Conservation (phyloP, 371 early-diverging fungal genomes). For the Apophysomyces trapeziformis region DNA sequence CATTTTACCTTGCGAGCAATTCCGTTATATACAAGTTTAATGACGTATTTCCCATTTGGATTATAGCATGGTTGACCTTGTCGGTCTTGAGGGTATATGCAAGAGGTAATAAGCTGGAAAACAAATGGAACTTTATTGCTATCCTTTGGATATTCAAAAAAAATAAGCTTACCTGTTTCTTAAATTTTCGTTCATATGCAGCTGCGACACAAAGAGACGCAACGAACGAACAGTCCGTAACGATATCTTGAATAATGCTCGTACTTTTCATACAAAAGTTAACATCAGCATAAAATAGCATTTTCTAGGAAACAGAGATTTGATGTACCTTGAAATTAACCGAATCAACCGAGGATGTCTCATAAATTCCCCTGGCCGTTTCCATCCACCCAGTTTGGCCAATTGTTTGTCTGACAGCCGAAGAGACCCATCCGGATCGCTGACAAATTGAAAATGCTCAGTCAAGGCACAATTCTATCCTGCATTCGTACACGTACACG, state of each 20-base stretch:
- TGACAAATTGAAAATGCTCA: conserved; percentile 7
- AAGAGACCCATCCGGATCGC: conserved; percentile 77
- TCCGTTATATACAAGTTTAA: conserved; percentile 86
- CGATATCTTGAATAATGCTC: conserved; percentile 78
- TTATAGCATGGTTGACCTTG: conserved; percentile 80
- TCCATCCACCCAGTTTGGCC: conserved; percentile 80
- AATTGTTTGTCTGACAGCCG: conserved; percentile 77
- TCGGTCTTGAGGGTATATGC: conserved; percentile 85
- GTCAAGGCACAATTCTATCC: not conserved
- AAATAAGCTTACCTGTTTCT: conserved; percentile 59
- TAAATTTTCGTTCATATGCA: conserved; percentile 78
- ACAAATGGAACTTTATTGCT: not conserved
- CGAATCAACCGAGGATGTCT: conserved; percentile 67
- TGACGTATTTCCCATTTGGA: conserved; percentile 86
- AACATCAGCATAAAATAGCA: too few species aligned
- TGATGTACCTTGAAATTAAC: conserved; percentile 60
- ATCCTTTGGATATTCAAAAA: not conserved
- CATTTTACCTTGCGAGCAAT: conserved; percentile 73
- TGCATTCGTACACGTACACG: conserved; percentile 27
- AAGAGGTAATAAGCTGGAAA: conserved; percentile 75
- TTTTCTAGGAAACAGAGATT: conserved; percentile 7
- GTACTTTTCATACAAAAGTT: conserved; percentile 24
- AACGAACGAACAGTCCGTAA: conserved; percentile 94
- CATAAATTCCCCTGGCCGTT: conserved; percentile 77
- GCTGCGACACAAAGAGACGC: conserved; percentile 89